Conservation (phyloP, 208 protist genomes). For the Herpetomonas samuelpessoai region DNA sequence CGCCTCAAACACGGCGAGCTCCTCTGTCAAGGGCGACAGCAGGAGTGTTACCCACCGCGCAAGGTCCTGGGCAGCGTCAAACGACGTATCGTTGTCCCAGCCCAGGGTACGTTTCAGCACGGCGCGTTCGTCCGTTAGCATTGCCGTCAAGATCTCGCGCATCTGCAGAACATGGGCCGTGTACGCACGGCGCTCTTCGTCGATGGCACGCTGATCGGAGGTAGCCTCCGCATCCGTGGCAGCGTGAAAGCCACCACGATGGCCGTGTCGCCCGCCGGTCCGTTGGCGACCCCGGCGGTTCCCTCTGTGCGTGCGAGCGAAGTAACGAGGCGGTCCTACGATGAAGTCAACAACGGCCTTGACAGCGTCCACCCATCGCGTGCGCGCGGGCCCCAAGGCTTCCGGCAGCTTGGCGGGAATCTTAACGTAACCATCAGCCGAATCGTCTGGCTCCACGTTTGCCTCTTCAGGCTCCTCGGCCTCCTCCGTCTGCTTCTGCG, state of each 20-base stretch:
- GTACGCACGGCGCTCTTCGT: conserved; percentile 1
- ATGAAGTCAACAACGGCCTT: conserved; percentile 55
- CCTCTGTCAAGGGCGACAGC: conserved; percentile 51
- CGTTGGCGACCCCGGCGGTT: no score
- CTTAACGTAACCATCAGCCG: conserved; percentile 16
- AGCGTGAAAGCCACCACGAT: no score
- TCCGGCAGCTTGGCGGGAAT: conserved; percentile 38
- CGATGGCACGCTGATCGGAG: background rate
- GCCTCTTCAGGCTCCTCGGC: background rate
- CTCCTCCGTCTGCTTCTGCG: conserved; percentile 1
- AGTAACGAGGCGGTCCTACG: conserved; percentile 5
- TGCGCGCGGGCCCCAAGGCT: conserved; percentile 42
- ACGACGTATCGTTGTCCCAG: conserved; percentile 11
- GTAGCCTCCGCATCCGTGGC: background rate
- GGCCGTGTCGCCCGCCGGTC: no score
- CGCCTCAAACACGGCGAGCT: conserved; percentile 76
- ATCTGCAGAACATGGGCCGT: conserved; percentile 8
- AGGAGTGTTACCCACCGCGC: conserved; percentile 62
- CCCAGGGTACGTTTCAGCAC: conserved; percentile 5
- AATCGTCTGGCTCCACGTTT: conserved; percentile 15
- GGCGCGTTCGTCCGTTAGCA: conserved; percentile 53
- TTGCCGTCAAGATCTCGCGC: conserved; percentile 42
- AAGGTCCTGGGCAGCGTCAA: conserved; percentile 50
- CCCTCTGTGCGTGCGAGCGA: no score
- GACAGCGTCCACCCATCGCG: conserved; percentile 71